phyloP scores from a whole-genome alignment of 1,284 basidiomycete genomes.

The Clitocybe nebularis region DNA sequence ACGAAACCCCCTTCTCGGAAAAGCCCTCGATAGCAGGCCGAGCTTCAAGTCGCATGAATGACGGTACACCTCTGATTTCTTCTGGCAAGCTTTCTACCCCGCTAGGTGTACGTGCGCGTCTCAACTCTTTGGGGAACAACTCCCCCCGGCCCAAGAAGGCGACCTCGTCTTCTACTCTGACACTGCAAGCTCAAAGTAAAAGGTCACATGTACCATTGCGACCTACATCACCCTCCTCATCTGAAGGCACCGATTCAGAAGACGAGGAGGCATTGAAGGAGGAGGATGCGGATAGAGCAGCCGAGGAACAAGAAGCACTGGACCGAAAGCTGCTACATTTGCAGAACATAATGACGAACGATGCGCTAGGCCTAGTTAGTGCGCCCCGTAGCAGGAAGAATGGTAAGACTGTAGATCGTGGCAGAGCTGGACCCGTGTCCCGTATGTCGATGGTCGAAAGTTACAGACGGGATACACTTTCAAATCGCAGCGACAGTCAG shows the following conservation, averaged over 20 bases:
- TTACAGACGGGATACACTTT: conserved; percentile 32
- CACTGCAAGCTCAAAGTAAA: conserved; percentile 52
- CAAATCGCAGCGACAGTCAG: conserved; percentile 57
- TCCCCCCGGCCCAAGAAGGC: conserved; percentile 47
- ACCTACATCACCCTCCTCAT: conserved; percentile 44
- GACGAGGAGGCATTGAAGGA: conserved; percentile 56
- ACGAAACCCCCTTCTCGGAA: conserved; percentile 25
- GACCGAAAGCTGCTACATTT: conserved; percentile 63
- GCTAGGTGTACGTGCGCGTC: conserved; percentile 59
- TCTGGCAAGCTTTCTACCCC: conserved; percentile 44
- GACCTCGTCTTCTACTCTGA: conserved; percentile 64
- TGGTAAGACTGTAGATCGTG: conserved; percentile 38
- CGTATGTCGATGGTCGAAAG: conserved; percentile 31
- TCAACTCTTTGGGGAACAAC: conserved; percentile 60
- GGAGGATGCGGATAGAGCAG: conserved; percentile 59
- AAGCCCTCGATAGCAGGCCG: conserved; percentile 27
- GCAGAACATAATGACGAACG: conserved; percentile 67
- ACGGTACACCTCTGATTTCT: conserved; percentile 29
- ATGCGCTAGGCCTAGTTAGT: conserved; percentile 65
- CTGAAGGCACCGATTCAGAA: conserved; percentile 51
- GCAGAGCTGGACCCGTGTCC: conserved; percentile 39
- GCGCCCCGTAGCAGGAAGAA: conserved; percentile 35
- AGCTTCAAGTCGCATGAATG: conserved; percentile 25
- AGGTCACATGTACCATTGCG: conserved; percentile 34
- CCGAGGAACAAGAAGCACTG: conserved; percentile 66